Base-by-base conservation (phyloP, 2,329 filamentous ascomycete species). In the Xylaria sp. region DNA sequence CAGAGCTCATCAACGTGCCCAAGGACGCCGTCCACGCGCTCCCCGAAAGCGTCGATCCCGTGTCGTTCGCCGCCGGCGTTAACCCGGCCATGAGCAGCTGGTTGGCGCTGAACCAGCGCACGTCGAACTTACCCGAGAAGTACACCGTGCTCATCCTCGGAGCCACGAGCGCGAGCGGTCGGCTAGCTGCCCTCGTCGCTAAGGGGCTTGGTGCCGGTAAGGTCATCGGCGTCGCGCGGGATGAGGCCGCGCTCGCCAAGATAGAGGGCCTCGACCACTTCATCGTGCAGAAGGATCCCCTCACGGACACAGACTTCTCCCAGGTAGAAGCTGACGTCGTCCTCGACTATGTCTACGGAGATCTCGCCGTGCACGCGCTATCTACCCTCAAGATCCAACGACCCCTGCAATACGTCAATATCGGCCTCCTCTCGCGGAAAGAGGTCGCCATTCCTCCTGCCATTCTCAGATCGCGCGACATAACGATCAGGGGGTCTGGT, bases 331-430 rank as follows among this genome's bases (percentile, higher is more conserved):
- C 84, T 39, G 86, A 89, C 69, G 81, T 89, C 2, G 81, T 89
- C 3, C 78, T 90, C 1, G 87, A 90, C 73, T 90, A 88, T 73
- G 78, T 90, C 8, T 89, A 86, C 76, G 87, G 87, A 0, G 78
- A 81, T 0, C 80, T 83, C 18, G 76, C 82, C 0, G 72, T 80
- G 12, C 81, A 82, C 5, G 76, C 85, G 10, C 78, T 88, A 8
- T 73, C 76, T 5, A 81, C 80, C 3, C 73, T 87, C 20, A 80
- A 77, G 44, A 79, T 81, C 1, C 76, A 75, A 37, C 81, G 79
- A n/a, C 80, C 84, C 0, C 80, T 87, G 28, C 85, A 87, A 67
- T 88, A 85, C 74, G 82, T 89, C 12, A 83, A 85, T 61, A 85
- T 89, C 64, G 87, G 87, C 5, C 77, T 79, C 0, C 73, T 88